Percentiles rank a stretch among this genome's conserved stretches.
phyloP scores from a whole-genome alignment of 352 stramenopile genomes.

The Globisporangium acanthophoron region DNA sequence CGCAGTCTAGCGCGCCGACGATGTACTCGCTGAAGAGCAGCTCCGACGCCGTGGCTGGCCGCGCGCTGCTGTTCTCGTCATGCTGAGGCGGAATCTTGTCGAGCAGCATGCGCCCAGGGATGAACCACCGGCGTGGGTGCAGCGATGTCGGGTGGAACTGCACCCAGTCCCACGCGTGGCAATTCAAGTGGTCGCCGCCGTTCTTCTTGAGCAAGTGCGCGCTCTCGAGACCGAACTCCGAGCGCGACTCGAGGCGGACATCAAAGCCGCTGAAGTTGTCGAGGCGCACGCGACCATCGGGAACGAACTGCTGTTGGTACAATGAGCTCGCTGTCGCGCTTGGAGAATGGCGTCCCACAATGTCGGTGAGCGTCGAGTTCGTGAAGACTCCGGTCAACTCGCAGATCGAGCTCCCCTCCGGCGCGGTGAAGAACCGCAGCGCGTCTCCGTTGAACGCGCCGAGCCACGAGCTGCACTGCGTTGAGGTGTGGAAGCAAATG shows the following conservation, averaged over 20 bases:
- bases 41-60: slow-evolving; percentile 1
- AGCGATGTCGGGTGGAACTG: slow-evolving; percentile 4
- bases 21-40: slow-evolving; percentile 35
- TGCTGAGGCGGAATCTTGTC: slow-evolving; percentile 14
- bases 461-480: slow-evolving; percentile 52
- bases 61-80: slow-evolving; percentile 9
- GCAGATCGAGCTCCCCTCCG: slow-evolving; percentile 21
- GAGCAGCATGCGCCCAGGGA: slow-evolving; percentile 40
- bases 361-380: slow-evolving; percentile 27
- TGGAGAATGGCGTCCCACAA: slow-evolving; percentile 24
- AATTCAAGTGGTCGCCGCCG: slow-evolving; percentile 38
- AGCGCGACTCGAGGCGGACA: slow-evolving; percentile 33
- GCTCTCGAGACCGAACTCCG: slow-evolving; percentile 37
- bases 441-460: slow-evolving; percentile 27
- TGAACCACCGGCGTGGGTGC: slow-evolving; percentile 23
- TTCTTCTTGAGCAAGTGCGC: slow-evolving; percentile 43
- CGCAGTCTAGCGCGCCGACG: slow-evolving; percentile 45
- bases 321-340: background rate
- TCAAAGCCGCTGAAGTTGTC: slow-evolving; percentile 29
- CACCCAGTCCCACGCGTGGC: slow-evolving; percentile 45
- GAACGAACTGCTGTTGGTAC: slow-evolving; percentile 9
- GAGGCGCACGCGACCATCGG: slow-evolving; percentile 22
- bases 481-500: slow-evolving; percentile 56
- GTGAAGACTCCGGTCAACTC: slow-evolving; percentile 22
- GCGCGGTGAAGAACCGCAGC: slow-evolving; percentile 40